These are phyloP conservation scores for Phytophthora idaei DNA, from an alignment of 352 stramenopile species.

Conservation along the genomic window DNA sequence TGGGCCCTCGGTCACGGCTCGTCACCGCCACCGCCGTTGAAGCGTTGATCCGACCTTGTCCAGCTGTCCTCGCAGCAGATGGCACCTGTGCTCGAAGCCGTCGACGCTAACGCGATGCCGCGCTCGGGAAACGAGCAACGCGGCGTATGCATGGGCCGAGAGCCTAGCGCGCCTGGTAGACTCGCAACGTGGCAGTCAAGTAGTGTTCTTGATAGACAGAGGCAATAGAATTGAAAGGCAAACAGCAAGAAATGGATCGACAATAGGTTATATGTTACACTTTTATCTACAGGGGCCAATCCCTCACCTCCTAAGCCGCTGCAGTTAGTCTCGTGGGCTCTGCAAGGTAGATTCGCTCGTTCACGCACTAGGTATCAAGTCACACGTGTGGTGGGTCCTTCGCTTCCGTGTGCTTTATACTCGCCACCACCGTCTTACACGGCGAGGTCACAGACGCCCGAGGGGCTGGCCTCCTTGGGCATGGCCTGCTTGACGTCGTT, in stretches of 20 bases:
- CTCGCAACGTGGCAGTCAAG: too few species aligned
- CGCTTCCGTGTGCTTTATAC: not conserved
- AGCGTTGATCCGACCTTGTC: slow-evolving; percentile 41
- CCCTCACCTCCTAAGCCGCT: slow-evolving; percentile 25
- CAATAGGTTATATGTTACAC: slow-evolving; percentile 73
- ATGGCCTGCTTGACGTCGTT: slow-evolving; percentile 41
- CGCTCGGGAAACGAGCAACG: slow-evolving; percentile 9
- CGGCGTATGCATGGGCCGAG: not conserved
- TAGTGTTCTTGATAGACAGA: not conserved
- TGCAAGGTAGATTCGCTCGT: slow-evolving; percentile 20
- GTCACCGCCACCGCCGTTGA: slow-evolving; percentile 13
- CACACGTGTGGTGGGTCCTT: slow-evolving; percentile 18
- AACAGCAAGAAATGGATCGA: slow-evolving; percentile 14
- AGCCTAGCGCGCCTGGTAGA: too few species aligned
- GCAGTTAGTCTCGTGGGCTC: slow-evolving; percentile 20
- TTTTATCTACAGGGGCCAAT: slow-evolving; percentile 39
- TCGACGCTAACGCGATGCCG: slow-evolving; percentile 36
- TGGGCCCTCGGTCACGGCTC: slow-evolving; percentile 21
- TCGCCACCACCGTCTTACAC: slow-evolving; percentile 37
- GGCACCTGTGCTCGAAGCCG: slow-evolving; percentile 14
- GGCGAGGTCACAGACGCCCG: slow-evolving; percentile 52
- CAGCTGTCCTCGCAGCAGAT: slow-evolving; percentile 39
- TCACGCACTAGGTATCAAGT: slow-evolving; percentile 23
- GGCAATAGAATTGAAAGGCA: slow-evolving; percentile 2
- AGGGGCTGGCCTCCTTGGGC: slow-evolving; percentile 60